Base-by-base conservation (phyloP, 1,284 basidiomycete genomes). In the Neotropicomus parvogracilis region DNA sequence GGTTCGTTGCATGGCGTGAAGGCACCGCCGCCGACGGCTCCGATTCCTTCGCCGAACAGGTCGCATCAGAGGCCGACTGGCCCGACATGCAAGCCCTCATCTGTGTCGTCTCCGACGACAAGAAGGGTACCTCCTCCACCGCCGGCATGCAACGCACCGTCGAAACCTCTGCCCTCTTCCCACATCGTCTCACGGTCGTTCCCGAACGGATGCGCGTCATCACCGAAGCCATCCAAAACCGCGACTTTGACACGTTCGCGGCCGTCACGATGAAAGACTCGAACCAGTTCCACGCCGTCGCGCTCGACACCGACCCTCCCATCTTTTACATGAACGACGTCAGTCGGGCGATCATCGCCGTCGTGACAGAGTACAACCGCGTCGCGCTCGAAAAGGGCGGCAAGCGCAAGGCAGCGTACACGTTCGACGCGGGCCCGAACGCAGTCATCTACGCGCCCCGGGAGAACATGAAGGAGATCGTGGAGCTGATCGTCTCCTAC, bases 291-390 rank as follows among this genome's bases (percentile, higher is more conserved):
- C 95, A 99, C 68, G 95, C 95, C 20, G 92, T 97, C 59, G 91
- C 90, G 52, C 85, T 99, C 58, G 97, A 99, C 73, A 99, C 95
- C 0, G 80, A 87, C 40, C 97, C 95, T 1, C 97, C 95, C 39
- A 99, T 99, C 71, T 98, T 99, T 70, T 99, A 99, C 77, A 87
- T 99, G 82, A 99, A 98, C 75, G 95, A 99, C 69, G 91, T 95
- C 57, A 90, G 85, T 54, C 80, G 88, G 26, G 70, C 88, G 24
- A 90, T 97, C 70, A 90, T 97, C 60, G 76, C 84, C 6, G 70
- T 95, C 57, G 78, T 99, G 54, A 88, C 91, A 49, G 97, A 98
- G 71, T 85, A 95, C 73, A 99, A 99, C 73, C 81, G 95, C n/a
- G 75, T 90, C 31, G 78, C 83, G 3, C 66, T 85, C 38, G 81